Percentiles rank a stretch among this genome's conserved stretches.
phyloP scores from a whole-genome alignment of 1,139 yeast genomes.

The Pichia norvegensis region DNA sequence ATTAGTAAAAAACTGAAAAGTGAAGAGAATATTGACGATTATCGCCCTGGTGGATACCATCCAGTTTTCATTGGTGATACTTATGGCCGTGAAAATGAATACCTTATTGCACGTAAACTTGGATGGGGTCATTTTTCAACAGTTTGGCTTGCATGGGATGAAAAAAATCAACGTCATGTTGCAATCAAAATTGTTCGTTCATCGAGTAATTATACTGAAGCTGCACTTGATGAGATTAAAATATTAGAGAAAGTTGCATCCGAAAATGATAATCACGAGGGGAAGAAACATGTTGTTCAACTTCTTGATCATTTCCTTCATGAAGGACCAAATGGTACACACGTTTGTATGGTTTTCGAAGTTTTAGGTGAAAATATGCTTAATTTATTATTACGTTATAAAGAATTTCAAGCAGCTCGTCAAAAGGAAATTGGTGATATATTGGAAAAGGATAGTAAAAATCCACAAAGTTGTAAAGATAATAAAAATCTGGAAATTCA shows the following conservation, averaged over 20 bases:
- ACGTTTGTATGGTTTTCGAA: slow-evolving; percentile 73
- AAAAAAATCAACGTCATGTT: slow-evolving; percentile 44
- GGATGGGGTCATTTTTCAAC: slow-evolving; percentile 85
- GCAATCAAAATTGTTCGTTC: slow-evolving; percentile 74
- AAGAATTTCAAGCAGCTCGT: slow-evolving; percentile 29
- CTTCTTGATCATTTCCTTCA: slow-evolving; percentile 62
- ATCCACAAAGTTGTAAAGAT: background rate
- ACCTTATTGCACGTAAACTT: slow-evolving; percentile 56
- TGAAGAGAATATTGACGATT: slow-evolving; percentile 63
- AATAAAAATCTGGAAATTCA: slow-evolving; percentile 10
- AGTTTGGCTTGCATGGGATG: slow-evolving; percentile 66
- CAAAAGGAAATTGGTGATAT: slow-evolving; percentile 20
- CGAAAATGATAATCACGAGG: slow-evolving; percentile 41
- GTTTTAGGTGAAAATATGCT: slow-evolving; percentile 72
- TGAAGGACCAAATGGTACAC: slow-evolving; percentile 67
- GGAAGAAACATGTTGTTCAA: slow-evolving; percentile 57
- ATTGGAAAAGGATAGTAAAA: background rate
- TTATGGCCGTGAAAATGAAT: slow-evolving; percentile 48
- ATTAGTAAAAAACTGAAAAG: slow-evolving; percentile 15
- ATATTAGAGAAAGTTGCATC: slow-evolving; percentile 39
- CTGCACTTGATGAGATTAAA: slow-evolving; percentile 70
- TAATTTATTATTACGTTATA: slow-evolving; percentile 55
- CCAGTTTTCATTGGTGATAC: slow-evolving; percentile 68
- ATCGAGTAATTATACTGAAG: slow-evolving; percentile 63
- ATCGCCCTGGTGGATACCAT: slow-evolving; percentile 71